Base-by-base conservation (phyloP, 768 basidiomycete species). In the Mycena belliarum region DNA sequence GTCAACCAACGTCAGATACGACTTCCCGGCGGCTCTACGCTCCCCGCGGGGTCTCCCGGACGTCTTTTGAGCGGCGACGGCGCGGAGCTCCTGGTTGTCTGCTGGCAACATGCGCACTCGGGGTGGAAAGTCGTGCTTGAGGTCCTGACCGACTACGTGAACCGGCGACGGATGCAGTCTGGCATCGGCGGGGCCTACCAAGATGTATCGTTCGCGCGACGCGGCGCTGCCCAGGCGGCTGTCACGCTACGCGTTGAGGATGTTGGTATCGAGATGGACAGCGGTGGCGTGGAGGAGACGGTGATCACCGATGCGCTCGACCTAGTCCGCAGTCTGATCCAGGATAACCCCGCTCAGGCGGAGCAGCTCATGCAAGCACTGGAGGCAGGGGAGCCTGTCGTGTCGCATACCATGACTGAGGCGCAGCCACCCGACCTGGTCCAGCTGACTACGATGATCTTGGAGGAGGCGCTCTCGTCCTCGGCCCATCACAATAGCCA, bases 61-160 rank as follows among this genome's bases (percentile, higher is more conserved):
- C 82, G 83, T 9, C 76, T 94, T 21, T 76, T 95, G 32, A 92
- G 85, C 60, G 79, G 82, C 11, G 90, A 92, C 50, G 82, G 82
- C 5, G 84, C 82, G 2, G 89, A 91, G 23, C 76, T 83, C 18
- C 73, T 88, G 21, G 86, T 89, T 6, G 80, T 95, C 1, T 79
- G 82, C 20, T 97, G 95, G 95, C 80, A 87, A 60, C 86, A 89
- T 61, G 77, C 85, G 43, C 86, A 93, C 66, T 91, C 89, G 8
- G 93, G 91, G 3, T 97, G 95, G 95, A 88, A 83, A 61, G 69
- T 96, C 15, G 72, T 96, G 7, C 70, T 93, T n/a, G 93, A 94
- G 63, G 74, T 95, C 10, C 75, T 96, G 50, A 83, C 84, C 5
- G 87, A 89, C 66, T 92, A 88, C 66, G 84, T 88, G 53, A 85